These are phyloP conservation scores for Meyerozyma carpophila DNA, from an alignment of 1,139 yeast species.

Conservation along the genomic window DNA sequence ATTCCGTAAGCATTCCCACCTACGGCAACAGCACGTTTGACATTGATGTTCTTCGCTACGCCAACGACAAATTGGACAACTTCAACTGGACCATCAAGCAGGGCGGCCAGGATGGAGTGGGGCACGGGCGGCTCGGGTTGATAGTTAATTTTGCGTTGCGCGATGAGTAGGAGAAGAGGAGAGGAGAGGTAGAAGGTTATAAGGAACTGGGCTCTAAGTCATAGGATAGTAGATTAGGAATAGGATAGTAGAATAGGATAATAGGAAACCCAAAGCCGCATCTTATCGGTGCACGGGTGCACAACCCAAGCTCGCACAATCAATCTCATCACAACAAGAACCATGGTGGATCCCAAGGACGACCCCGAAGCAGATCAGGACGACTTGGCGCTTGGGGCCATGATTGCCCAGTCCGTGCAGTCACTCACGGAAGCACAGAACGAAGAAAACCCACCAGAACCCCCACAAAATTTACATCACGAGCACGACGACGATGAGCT, in stretches of 20 bases:
- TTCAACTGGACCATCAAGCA: conserved; percentile 41
- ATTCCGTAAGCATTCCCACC: conserved; percentile 39
- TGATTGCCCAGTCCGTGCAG: neutral
- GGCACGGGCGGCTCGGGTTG: conserved; percentile 30
- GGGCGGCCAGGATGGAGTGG: conserved; percentile 36
- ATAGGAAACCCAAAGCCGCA: neutral
- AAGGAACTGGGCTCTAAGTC: no score
- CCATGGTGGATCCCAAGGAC: neutral
- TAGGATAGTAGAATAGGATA: no score
- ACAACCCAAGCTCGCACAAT: neutral
- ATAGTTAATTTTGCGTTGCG: conserved; percentile 35
- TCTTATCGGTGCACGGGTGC: neutral
- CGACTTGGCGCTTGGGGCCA: conserved; percentile 1
- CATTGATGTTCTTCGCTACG: conserved; percentile 34
- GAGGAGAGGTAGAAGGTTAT: neutral
- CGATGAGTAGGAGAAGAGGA: conserved; percentile 19
- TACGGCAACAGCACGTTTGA: conserved; percentile 34
- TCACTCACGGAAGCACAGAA: neutral
- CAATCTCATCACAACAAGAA: conserved; percentile 1
- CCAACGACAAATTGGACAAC: conserved; percentile 38
- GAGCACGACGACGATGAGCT: neutral
- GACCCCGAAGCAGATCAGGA: neutral
- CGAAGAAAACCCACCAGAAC: neutral
- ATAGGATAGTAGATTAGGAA: no score
- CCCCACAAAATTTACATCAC: neutral